Conservation (phyloP, 179 eudicot genomes). For the Dionaea muscipula region DNA sequence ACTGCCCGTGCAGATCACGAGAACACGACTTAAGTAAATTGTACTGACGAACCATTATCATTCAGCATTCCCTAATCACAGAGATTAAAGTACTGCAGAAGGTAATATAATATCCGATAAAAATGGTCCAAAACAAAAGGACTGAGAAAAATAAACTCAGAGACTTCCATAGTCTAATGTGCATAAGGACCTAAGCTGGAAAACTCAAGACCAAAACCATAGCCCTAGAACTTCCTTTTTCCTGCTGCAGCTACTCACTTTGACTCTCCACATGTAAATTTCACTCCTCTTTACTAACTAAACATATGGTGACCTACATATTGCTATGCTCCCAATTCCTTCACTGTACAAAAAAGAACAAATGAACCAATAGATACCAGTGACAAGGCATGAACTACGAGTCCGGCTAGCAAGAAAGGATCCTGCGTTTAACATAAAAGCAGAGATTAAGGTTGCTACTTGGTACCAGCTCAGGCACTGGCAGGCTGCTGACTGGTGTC, state of each 20-base stretch:
- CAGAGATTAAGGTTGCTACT: slow-evolving; percentile 10
- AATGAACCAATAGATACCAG: slow-evolving; percentile 22
- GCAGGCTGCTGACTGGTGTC: background rate
- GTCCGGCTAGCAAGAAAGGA: background rate
- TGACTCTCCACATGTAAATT: background rate
- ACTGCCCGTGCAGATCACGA: no score
- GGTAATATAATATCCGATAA: no score
- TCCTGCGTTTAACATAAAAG: slow-evolving; percentile 10
- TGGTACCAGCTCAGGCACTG: slow-evolving; percentile 18
- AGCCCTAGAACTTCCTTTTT: background rate
- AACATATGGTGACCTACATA: slow-evolving; percentile 15
- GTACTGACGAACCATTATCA: no score
- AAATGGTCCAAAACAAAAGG: no score
- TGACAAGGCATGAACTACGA: background rate
- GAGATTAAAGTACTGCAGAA: no score
- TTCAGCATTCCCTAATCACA: no score
- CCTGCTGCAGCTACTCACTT: background rate
- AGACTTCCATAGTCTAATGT: no score
- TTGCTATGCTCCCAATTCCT: slow-evolving; percentile 17
- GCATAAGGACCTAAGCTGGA: background rate
- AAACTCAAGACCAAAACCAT: background rate
- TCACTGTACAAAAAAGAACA: slow-evolving; percentile 35
- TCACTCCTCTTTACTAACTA: background rate
- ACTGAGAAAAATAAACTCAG: no score
- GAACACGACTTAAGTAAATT: no score